phyloP scores from a whole-genome alignment of 352 stramenopile species.

The Globisporangium abappressorium region DNA sequence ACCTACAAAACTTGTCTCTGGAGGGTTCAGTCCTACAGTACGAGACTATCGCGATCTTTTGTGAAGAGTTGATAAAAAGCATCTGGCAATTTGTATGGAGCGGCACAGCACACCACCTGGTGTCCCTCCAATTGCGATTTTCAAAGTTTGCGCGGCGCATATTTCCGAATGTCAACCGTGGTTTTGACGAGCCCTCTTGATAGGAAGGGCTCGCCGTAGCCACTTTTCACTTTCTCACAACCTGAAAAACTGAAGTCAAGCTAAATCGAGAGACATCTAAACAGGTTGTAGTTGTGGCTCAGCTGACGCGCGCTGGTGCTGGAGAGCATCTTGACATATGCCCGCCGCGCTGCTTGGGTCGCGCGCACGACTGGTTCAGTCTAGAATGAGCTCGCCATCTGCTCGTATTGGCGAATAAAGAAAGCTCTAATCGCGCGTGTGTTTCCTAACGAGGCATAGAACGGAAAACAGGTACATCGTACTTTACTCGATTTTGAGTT shows the following conservation, averaged over 20 bases:
- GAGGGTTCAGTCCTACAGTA: neutral
- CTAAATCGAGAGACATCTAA: neutral
- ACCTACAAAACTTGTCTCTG: slow-evolving; percentile 1
- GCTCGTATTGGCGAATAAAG: neutral
- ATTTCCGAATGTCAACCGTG: neutral
- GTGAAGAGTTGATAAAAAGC: neutral
- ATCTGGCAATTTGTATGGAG: neutral
- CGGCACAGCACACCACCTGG: too few species aligned
- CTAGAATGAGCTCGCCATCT: neutral
- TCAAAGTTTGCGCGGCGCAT: neutral
- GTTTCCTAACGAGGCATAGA: neutral
- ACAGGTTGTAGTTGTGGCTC: neutral
- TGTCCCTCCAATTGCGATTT: too few species aligned
- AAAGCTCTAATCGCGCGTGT: neutral
- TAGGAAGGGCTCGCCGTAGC: neutral
- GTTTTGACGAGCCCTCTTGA: neutral
- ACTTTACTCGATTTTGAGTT: neutral
- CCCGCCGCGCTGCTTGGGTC: neutral
- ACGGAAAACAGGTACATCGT: neutral
- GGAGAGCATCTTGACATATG: neutral
- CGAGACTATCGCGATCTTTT: neutral
- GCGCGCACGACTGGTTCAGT: neutral
- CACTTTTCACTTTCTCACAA: neutral
- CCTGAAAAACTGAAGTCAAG: neutral
- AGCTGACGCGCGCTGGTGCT: neutral